Conservation (phyloP, 2,329 filamentous ascomycete species). For the Epichloe hybrida region DNA sequence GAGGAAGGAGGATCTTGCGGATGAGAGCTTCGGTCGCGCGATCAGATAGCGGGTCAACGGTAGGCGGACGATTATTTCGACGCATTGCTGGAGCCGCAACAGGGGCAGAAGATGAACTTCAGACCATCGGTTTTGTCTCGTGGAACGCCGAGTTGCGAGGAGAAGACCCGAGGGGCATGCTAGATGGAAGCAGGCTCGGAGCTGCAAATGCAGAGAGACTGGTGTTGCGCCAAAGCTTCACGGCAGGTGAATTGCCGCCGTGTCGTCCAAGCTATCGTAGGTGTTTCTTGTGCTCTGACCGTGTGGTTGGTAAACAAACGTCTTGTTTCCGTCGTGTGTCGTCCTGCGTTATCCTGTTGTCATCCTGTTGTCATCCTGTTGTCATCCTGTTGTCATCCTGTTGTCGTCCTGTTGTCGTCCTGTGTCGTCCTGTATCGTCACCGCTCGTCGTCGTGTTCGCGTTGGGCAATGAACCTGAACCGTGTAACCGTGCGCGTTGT, state of each 20-base stretch:
- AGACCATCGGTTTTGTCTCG: slow-evolving; percentile 3
- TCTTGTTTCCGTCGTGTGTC: no score
- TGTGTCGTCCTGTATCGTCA: no score
- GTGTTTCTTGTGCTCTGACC: no score
- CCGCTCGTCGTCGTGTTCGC: slow-evolving; percentile 4
- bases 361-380: no score
- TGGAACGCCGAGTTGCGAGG: slow-evolving; percentile 9
- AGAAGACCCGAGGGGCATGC: background rate
- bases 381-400: no score
- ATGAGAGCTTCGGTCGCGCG: slow-evolving; percentile 70
- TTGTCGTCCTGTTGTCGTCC: no score
- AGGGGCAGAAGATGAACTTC: slow-evolving; percentile 6
- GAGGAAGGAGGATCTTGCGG: slow-evolving; percentile 71
- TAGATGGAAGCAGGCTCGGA: background rate
- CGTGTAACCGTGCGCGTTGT: no score
- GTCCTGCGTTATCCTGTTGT: no score
- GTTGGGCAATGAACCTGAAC: slow-evolving; percentile 2
- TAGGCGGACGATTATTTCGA: slow-evolving; percentile 19
- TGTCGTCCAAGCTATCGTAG: no score
- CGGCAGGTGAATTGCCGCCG: no score
- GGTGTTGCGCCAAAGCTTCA: background rate
- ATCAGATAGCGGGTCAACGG: slow-evolving; percentile 51
- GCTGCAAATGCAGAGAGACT: background rate
- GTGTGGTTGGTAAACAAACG: no score
- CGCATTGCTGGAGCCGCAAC: slow-evolving; percentile 15